Evolutionary conservation across 164 flowering plant species (phyloP).

Genomic region (Annona cherimola): DNA sequence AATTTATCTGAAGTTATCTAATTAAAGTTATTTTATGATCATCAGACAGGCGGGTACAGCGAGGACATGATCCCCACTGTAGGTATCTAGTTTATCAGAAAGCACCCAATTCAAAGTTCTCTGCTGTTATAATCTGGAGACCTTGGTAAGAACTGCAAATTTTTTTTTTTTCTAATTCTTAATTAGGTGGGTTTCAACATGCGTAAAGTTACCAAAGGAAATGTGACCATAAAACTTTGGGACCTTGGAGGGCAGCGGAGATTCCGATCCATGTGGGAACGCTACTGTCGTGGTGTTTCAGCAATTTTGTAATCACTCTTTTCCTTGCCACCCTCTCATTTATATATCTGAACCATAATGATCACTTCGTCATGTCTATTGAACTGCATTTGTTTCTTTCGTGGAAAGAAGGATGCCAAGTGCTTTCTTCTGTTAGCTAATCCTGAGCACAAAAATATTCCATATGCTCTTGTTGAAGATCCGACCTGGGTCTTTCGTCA

Average conservation of each 20-base stretch:
- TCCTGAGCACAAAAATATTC: background rate
- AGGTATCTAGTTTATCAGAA: constrained; percentile 29
- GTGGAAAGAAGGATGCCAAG: background rate
- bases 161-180: background rate
- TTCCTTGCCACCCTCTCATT: background rate
- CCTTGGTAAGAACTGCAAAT: background rate
- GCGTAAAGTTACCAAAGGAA: constrained; percentile 91
- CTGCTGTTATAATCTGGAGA: background rate
- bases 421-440: background rate
- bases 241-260: constrained; percentile 94
- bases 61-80: constrained; percentile 98
- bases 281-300: constrained; percentile 89
- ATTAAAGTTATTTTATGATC: background rate
- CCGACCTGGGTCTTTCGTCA: too few species aligned
- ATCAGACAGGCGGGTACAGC: constrained; percentile 83
- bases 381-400: background rate
- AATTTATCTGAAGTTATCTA: background rate
- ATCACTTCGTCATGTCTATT: background rate
- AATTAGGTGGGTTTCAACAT: constrained; percentile 84
- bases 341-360: background rate
- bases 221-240: constrained; percentile 94
- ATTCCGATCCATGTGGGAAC: constrained; percentile 96
- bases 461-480: too few species aligned
- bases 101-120: background rate
- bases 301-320: constrained; percentile 62